Evolutionary conservation across 768 basidiomycete species (phyloP).

Genomic region (Lactifluus piperatus): DNA sequence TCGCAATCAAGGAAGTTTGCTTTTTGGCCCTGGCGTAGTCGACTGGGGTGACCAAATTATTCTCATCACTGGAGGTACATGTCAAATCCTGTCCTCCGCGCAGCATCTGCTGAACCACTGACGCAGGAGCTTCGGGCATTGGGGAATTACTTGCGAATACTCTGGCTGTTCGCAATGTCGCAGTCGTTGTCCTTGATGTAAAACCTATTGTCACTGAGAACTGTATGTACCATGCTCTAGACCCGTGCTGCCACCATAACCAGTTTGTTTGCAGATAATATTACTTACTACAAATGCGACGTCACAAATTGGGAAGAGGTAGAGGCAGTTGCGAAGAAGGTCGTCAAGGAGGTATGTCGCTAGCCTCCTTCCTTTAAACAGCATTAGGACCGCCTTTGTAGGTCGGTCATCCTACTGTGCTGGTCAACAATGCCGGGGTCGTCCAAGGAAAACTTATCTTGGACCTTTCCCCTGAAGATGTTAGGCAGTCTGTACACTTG

Average conservation of each 20-base stretch:
- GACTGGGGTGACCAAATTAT: conserved; percentile 90
- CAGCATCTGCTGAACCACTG: not conserved
- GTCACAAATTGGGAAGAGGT: conserved; percentile 87
- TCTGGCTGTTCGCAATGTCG: conserved; percentile 71
- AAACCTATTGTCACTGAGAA: conserved; percentile 71
- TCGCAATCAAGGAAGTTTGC: conserved; percentile 59
- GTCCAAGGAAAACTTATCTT: conserved; percentile 83
- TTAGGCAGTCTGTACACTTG: conserved; percentile 55
- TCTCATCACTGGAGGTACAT: conserved; percentile 81
- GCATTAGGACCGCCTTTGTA: conserved; percentile 25
- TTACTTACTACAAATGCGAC: conserved; percentile 84
- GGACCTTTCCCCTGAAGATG: conserved; percentile 68
- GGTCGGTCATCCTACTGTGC: conserved; percentile 82
- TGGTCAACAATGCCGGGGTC: conserved; percentile 94
- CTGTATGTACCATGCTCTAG: conserved; percentile 36
- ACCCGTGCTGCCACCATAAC: not conserved
- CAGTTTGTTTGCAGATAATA: conserved; percentile 45
- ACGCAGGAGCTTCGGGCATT: conserved; percentile 75
- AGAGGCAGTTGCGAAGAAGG: conserved; percentile 56
- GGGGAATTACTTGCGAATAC: conserved; percentile 86
- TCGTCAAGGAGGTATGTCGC: conserved; percentile 63
- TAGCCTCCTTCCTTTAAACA: not conserved
- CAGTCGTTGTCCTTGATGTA: conserved; percentile 80
- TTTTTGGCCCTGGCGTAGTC: conserved; percentile 51
- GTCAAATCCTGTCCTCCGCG: not conserved